Percentiles rank a stretch among this genome's conserved stretches.
phyloP scores from a whole-genome alignment of 2,329 filamentous ascomycete species.

The Cladophialophora bantiana region DNA sequence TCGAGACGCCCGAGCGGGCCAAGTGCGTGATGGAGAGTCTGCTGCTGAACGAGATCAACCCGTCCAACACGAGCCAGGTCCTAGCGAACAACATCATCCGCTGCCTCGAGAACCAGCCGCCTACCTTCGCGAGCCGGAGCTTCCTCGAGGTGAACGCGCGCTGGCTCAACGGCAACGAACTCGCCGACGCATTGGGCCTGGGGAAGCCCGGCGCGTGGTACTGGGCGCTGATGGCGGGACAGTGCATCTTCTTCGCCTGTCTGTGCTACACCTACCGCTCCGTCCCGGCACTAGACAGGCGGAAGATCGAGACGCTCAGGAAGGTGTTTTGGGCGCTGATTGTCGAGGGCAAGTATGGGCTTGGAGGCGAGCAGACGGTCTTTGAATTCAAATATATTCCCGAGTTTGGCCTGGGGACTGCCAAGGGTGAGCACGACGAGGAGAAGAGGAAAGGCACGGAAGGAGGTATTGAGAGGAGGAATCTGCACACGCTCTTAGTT shows the following conservation, averaged over 20 bases:
- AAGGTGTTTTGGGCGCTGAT: constrained; percentile 65
- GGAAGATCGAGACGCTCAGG: constrained; percentile 61
- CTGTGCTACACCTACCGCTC: constrained; percentile 54
- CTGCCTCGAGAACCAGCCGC: constrained; percentile 69
- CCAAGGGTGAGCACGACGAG: constrained; percentile 46
- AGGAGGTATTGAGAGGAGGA: constrained; percentile 36
- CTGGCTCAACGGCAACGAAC: constrained; percentile 72
- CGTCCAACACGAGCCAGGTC: constrained; percentile 66
- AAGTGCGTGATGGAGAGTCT: constrained; percentile 72
- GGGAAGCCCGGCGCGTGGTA: constrained; percentile 65
- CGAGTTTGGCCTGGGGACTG: constrained; percentile 58
- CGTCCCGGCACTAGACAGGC: constrained; percentile 56
- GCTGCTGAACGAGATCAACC: constrained; percentile 69
- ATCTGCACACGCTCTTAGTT: constrained; percentile 37
- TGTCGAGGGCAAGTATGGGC: constrained; percentile 68
- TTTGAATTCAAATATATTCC: constrained; percentile 78
- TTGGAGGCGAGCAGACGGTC: constrained; percentile 64
- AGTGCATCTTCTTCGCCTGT: constrained; percentile 70
- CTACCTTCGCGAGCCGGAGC: constrained; percentile 68
- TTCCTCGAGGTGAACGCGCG: constrained; percentile 73
- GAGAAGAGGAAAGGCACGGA: constrained; percentile 43
- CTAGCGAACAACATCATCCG: constrained; percentile 79
- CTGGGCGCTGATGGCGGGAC: constrained; percentile 65
- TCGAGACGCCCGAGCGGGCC: constrained; percentile 62
- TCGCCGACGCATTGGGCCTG: constrained; percentile 67